These are phyloP conservation scores for Trichoderma guizhouense DNA, from an alignment of 2,329 filamentous ascomycete genomes.

Conservation along the genomic window DNA sequence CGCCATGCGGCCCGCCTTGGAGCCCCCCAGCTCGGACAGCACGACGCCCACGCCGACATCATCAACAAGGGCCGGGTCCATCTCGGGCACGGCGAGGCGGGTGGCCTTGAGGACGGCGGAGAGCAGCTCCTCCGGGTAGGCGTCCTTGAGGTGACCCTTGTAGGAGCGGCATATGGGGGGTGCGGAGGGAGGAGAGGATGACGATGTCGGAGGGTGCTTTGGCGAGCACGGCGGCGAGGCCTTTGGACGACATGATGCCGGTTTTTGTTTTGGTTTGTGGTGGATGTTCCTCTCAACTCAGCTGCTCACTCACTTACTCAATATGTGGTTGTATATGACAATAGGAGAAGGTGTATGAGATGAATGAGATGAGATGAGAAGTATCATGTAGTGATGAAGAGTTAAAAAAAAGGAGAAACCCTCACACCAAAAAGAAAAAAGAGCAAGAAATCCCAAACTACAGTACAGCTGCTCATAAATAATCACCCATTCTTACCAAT, in stretches of 20 bases:
- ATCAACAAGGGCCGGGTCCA: conserved; percentile 65
- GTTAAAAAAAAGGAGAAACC: background rate
- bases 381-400: background rate
- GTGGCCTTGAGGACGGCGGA: conserved; percentile 52
- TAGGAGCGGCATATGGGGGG: conserved; percentile 81
- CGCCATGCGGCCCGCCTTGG: conserved; percentile 88
- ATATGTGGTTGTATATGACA: background rate
- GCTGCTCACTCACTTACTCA: background rate
- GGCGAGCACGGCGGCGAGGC: conserved; percentile 70
- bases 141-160: conserved; percentile 79
- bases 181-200: conserved; percentile 86
- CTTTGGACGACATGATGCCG: conserved; percentile 33
- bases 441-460: background rate
- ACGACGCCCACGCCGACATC: conserved; percentile 88
- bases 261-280: background rate
- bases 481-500: background rate
- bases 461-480: background rate
- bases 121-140: conserved; percentile 87
- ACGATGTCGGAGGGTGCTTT: conserved; percentile 81
- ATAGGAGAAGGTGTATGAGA: background rate
- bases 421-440: background rate
- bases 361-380: background rate
- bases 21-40: conserved; percentile 83
- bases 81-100: conserved; percentile 62
- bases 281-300: background rate